Percentiles rank a stretch among this genome's conserved stretches.
phyloP scores from a whole-genome alignment of 305 asterid species.

The Fraxinus baroniana region DNA sequence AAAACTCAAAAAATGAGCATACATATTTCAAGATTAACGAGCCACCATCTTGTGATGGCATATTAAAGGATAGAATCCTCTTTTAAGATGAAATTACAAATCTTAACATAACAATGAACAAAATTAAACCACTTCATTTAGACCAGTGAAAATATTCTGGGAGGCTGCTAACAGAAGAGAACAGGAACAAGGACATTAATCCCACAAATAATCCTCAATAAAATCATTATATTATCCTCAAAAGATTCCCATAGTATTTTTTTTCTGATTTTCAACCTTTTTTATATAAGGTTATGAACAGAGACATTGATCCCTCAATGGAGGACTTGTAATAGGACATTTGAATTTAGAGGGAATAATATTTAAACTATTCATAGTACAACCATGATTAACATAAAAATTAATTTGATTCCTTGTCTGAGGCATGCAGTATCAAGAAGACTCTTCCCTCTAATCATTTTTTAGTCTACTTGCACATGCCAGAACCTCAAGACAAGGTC shows the following conservation, averaged over 20 bases:
- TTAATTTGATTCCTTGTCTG: conserved; percentile 25
- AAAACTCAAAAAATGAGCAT: too few relatives aligned
- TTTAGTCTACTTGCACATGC: conserved; percentile 2
- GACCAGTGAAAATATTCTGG: not conserved
- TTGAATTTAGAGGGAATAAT: conserved; percentile 37
- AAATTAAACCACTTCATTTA: not conserved
- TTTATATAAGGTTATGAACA: not conserved
- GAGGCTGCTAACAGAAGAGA: not conserved
- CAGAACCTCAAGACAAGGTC: conserved; percentile 1
- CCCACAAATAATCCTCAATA: conserved; percentile 1
- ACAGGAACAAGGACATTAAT: not conserved
- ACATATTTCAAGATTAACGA: too few relatives aligned
- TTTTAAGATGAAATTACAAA: too few relatives aligned
- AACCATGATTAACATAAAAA: conserved; percentile 23
- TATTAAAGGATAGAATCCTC: too few relatives aligned
- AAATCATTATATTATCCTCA: not conserved
- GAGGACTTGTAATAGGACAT: not conserved
- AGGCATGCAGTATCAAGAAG: conserved; percentile 6
- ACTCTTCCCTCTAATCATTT: conserved; percentile 16
- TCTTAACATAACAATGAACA: conserved; percentile 17
- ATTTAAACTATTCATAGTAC: conserved; percentile 6
- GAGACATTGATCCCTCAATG: not conserved
- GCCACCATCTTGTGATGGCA: too few relatives aligned
- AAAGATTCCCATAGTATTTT: not conserved
- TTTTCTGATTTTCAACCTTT: not conserved